Base-by-base conservation (phyloP, 192 early-diverging fungal species). In the Backusella parvicylindrica region DNA sequence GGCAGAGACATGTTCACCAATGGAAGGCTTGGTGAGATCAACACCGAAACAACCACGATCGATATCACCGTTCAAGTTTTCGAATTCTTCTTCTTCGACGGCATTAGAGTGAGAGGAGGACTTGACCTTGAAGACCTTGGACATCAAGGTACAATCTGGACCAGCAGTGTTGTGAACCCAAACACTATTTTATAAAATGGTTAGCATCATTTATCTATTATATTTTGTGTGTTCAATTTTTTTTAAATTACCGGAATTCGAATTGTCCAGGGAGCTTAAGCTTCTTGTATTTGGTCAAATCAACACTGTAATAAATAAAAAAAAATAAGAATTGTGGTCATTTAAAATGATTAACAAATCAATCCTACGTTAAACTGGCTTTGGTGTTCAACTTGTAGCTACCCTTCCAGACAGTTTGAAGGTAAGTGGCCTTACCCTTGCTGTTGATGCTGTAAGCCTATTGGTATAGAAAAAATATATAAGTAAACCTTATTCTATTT, bases 21-120 rank as follows among this genome's bases (percentile, higher is more conserved):
- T 13, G 16, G 49, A 3, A 26, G 79, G 79, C 6, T 43, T 35
- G 32, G 43, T 33, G 28, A 80, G 30, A 4, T 72, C 71, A 47
- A 80, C 75, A 72, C 79, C 79, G 64, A 80, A 80, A 66, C 79
- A 80, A 47, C 79, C 79, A 69, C 71, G 75, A 32, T 80, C 75
- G n/a, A 80, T 60, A 65, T 80, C 73, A 32, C 18, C 12, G n/a
- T 76, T 75, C 6, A 76, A 67, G 56, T 32, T 64, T 33, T 64
- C n/a, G 23, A 56, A 71, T 28, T 75, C 53, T 68, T 69, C 66
- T 49, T 64, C 67, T 30, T 71, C 78, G 40, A 49, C 67, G 8
- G 49, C 77, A 37, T 80, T 80, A 64, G 30, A 73, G 66, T 80
- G 79, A 43, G 71, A 65, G 30, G 37, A 66, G 30, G 67, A 49